phyloP scores from a whole-genome alignment of 2,329 filamentous ascomycete species.

The Helicocarpus griseus region DNA sequence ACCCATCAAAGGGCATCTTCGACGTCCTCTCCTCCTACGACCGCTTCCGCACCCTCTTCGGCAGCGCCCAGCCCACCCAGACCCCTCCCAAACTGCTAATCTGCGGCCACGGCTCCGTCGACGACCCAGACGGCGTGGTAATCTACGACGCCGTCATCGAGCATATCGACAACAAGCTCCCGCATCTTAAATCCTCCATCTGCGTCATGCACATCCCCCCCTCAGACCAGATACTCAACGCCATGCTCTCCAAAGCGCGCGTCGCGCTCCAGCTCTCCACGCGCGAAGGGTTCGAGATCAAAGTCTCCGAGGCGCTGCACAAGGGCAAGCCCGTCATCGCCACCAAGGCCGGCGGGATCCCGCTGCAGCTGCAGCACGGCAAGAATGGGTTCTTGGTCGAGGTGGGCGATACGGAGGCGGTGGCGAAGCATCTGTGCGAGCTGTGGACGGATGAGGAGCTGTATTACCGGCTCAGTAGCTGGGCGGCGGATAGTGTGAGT shows the following conservation, averaged over 20 bases:
- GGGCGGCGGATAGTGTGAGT: constrained; percentile 57
- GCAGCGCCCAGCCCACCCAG: constrained; percentile 31
- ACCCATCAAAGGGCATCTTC: constrained; percentile 72
- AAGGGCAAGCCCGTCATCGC: constrained; percentile 71
- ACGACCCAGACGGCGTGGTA: constrained; percentile 65
- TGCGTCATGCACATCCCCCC: constrained; percentile 68
- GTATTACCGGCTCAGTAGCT: constrained; percentile 56
- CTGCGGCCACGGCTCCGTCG: constrained; percentile 68
- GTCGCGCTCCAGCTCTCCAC: constrained; percentile 72
- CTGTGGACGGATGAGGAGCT: constrained; percentile 33
- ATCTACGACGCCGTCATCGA: constrained; percentile 64
- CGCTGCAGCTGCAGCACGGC: constrained; percentile 62
- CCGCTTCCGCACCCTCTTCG: constrained; percentile 55
- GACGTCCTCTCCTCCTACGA: constrained; percentile 35
- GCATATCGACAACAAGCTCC: constrained; percentile 55
- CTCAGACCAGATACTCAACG: constrained; percentile 71
- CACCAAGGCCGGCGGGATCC: constrained; percentile 67
- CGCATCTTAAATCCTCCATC: constrained; percentile 54
- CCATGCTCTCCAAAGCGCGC: constrained; percentile 60
- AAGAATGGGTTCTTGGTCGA: constrained; percentile 67
- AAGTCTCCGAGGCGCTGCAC: constrained; percentile 74
- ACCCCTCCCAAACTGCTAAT: constrained; percentile 61
- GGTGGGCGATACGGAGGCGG: constrained; percentile 58
- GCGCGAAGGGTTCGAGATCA: constrained; percentile 76
- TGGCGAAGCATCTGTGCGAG: constrained; percentile 34